Percentiles rank a stretch among this genome's conserved stretches.
Evolutionary conservation across 495 filamentous ascomycete genomes (phyloP).

Genomic region (Penicillium crystallinum): DNA sequence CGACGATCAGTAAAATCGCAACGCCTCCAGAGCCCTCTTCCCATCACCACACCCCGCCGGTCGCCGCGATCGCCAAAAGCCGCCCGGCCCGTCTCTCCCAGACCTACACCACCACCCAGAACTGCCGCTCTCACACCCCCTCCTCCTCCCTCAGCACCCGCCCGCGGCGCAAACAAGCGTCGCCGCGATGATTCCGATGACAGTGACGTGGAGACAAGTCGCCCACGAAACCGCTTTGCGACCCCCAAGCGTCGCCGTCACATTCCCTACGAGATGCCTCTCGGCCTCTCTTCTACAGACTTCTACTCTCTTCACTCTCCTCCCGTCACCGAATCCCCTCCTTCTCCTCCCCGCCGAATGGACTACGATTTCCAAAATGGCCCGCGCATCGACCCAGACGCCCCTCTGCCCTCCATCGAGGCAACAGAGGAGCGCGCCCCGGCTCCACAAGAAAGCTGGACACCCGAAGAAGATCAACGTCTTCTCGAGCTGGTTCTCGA

Average conservation of each 20-base stretch:
- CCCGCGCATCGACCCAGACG: constrained; percentile 26
- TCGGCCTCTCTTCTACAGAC: constrained; percentile 59
- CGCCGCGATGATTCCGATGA: constrained; percentile 47
- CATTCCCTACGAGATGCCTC: constrained; percentile 60
- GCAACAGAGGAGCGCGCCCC: constrained; percentile 20
- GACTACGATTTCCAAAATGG: constrained; percentile 6
- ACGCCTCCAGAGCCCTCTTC: constrained; percentile 48
- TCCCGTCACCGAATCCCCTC: constrained; percentile 35
- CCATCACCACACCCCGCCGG: constrained; percentile 47
- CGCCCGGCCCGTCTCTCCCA: constrained; percentile 29
- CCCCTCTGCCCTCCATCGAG: constrained; percentile 40
- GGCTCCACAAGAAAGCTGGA: constrained; percentile 45
- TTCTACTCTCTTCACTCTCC: constrained; percentile 55
- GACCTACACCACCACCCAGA: constrained; percentile 29
- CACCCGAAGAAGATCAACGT: constrained; percentile 62
- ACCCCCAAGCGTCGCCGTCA: constrained; percentile 66
- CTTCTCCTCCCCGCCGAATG: constrained; percentile 25
- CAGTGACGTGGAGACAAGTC: constrained; percentile 35
- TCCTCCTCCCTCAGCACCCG: constrained; percentile 32
- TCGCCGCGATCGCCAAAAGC: constrained; percentile 41
- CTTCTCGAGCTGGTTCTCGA: constrained; percentile 70
- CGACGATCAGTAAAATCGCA: constrained; percentile 32
- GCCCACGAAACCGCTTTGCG: constrained; percentile 42
- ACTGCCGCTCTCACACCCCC: constrained; percentile 23
- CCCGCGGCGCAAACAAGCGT: constrained; percentile 58